A percentile compares a stretch with the other conserved stretches of the same genome.
These are phyloP conservation scores for Mariannaea sp. DNA, from an alignment of 2,329 filamentous ascomycete genomes.

Conservation along the genomic window DNA sequence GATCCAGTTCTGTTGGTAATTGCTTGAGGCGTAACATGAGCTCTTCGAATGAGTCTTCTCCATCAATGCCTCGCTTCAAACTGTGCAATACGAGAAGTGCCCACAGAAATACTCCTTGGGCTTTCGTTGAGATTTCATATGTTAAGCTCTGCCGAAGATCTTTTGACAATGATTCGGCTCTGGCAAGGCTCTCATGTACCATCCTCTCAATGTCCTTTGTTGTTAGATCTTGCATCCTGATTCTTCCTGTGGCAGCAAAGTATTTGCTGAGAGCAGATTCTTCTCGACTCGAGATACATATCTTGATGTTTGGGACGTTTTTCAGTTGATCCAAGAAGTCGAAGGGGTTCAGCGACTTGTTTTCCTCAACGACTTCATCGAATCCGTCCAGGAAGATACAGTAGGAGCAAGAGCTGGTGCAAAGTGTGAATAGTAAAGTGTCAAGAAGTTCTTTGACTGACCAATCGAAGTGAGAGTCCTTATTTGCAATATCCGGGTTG, in stretches of 20 bases:
- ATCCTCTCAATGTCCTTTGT: constrained; percentile 13
- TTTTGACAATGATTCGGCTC: too few species aligned
- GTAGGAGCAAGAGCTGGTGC: too few species aligned
- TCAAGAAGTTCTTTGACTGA: constrained; percentile 15
- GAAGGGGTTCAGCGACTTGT: too few species aligned
- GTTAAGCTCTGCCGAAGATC: too few species aligned
- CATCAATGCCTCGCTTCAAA: background rate
- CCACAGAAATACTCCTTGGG: constrained; percentile 11
- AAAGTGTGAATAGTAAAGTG: too few species aligned
- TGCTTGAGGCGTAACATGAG: background rate
- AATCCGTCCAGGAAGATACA: constrained; percentile 31
- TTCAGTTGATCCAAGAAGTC: constrained; percentile 6
- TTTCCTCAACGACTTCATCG: constrained; percentile 27
- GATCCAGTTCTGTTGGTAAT: constrained; percentile 4
- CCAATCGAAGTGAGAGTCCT: constrained; percentile 23
- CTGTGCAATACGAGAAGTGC: constrained; percentile 6
- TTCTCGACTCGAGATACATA: constrained; percentile 23
- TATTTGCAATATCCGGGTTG: too few species aligned
- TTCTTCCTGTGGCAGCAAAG: too few species aligned
- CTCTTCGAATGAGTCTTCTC: background rate
- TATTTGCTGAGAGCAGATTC: too few species aligned
- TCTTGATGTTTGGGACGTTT: constrained; percentile 13
- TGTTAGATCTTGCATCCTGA: constrained; percentile 18
- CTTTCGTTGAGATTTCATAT: background rate
- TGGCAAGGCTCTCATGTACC: constrained; percentile 10